Evolutionary conservation across 495 filamentous ascomycete species (phyloP), one percentile per base, ranked within the genome.

Genomic region (Penicillium daleae): DNA sequence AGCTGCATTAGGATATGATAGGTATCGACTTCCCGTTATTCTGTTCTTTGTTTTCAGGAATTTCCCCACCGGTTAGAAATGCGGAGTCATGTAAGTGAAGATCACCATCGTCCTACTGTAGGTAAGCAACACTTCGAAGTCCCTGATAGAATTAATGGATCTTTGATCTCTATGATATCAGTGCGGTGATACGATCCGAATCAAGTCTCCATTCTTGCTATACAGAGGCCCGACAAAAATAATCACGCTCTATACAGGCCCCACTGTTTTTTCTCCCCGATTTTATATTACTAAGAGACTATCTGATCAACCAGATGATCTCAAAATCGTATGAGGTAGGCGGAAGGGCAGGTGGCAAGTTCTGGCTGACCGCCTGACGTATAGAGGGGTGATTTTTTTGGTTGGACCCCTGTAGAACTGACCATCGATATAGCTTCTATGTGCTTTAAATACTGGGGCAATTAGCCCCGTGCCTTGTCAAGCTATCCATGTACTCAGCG

Each of bases 131-230:
- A 19, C 9, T 46, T 22, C 19, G 3, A 22, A 46, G 39, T 42
- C 39, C 0, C 42, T 22, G 21, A 46, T 46, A 46, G 19, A 21
- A 46, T 22, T 21, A 12, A 13, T 46, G 19, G 42, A 46, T 19
- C 42, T 46, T 46, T 46, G 42, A 46, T 46, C 42, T 46, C 42
- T 46, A 46, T 24, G 42, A 24, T 46, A 22, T 24, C 21, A 46
- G 17, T 21, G 9, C 3, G 9, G 42, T 8, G 42, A 8, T 22
- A 24, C 42, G 10, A 12, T 12, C 9, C 22, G 19, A 46, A 46
- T 0, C 42, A 24, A 46, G 21, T 46, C 19, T 24, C 8, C 2
- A 46, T 46, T 21, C 42, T 46, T 46, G 19, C 21, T 46, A 12
- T n/a, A n/a, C n/a, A n/a, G n/a, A n/a, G n/a, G n/a, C n/a, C n/a